These are phyloP conservation scores for Hagleromyces aurorensis DNA, from an alignment of 805 yeast species.

Conservation along the genomic window DNA sequence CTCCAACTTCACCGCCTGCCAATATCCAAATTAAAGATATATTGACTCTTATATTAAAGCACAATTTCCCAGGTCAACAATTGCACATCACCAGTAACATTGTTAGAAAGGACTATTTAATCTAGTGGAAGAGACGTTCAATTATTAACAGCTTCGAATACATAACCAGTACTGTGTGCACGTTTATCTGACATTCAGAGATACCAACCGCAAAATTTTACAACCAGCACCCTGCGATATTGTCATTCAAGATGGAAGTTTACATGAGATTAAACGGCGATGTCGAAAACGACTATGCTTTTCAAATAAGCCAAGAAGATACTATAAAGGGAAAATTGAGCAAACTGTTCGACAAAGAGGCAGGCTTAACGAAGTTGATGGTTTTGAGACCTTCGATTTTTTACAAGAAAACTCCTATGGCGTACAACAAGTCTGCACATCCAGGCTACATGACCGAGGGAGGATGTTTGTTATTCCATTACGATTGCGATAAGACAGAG, in stretches of 20 bases:
- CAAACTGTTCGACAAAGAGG: slow-evolving; percentile 41
- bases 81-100: too few relatives aligned
- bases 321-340: slow-evolving; percentile 51
- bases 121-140: too few relatives aligned
- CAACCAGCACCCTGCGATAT: not conserved
- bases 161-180: too few relatives aligned
- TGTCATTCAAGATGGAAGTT: slow-evolving; percentile 25
- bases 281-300: slow-evolving; percentile 81
- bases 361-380: slow-evolving; percentile 44
- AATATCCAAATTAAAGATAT: too few relatives aligned
- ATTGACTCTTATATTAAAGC: too few relatives aligned
- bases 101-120: too few relatives aligned
- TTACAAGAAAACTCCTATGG: slow-evolving; percentile 54
- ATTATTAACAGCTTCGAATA: too few relatives aligned
- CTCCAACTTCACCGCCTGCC: too few relatives aligned
- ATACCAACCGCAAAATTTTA: too few relatives aligned
- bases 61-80: too few relatives aligned
- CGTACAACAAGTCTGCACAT: slow-evolving; percentile 52
- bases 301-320: slow-evolving; percentile 55
- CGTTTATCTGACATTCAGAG: too few relatives aligned
- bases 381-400: slow-evolving; percentile 75
- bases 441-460: slow-evolving; percentile 68
- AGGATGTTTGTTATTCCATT: slow-evolving; percentile 69
- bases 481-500: slow-evolving; percentile 44
- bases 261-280: slow-evolving; percentile 83